Conservation (phyloP, 495 filamentous ascomycete species). For the Lepidopterella palustris region DNA sequence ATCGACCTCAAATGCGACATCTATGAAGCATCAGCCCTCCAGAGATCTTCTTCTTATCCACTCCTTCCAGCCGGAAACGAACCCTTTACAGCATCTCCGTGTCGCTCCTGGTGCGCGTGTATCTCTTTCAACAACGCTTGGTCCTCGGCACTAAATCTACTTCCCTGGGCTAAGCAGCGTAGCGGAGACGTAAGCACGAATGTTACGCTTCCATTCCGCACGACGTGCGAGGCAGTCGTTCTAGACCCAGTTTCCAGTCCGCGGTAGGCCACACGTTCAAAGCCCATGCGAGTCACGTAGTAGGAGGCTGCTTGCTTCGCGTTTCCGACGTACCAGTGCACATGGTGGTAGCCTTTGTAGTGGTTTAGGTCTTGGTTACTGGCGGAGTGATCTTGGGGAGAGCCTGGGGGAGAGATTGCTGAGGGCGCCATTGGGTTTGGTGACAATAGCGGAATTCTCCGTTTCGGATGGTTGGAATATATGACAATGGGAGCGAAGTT, state of each 20-base stretch:
- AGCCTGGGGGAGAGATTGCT: constrained; percentile 46
- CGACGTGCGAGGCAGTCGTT: constrained; percentile 67
- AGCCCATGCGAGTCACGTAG: constrained; percentile 80
- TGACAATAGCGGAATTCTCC: background rate
- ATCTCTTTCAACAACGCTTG: constrained; percentile 57
- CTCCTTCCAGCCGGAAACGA: too few relatives aligned
- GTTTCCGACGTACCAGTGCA: constrained; percentile 93
- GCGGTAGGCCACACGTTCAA: constrained; percentile 69
- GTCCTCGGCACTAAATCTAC: constrained; percentile 48
- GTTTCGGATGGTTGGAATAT: background rate
- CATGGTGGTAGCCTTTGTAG: constrained; percentile 68
- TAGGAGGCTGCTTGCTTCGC: constrained; percentile 86
- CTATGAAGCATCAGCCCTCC: constrained; percentile 5
- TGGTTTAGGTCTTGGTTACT: constrained; percentile 37
- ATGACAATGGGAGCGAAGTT: background rate
- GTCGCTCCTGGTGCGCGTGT: constrained; percentile 65
- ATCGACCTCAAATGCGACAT: constrained; percentile 84
- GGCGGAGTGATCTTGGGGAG: constrained; percentile 38
- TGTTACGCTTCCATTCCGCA: constrained; percentile 66
- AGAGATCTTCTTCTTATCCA: too few relatives aligned
- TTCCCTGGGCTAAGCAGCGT: constrained; percentile 47
- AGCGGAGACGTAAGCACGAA: constrained; percentile 83
- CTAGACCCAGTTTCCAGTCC: constrained; percentile 83
- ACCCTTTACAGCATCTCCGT: constrained; percentile 88
- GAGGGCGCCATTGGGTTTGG: constrained; percentile 58